A percentile compares a stretch with the other conserved stretches of the same genome.
Evolutionary conservation across 75 land plant genomes (phyloP).

Genomic region (Adiantum capillusveneris): DNA sequence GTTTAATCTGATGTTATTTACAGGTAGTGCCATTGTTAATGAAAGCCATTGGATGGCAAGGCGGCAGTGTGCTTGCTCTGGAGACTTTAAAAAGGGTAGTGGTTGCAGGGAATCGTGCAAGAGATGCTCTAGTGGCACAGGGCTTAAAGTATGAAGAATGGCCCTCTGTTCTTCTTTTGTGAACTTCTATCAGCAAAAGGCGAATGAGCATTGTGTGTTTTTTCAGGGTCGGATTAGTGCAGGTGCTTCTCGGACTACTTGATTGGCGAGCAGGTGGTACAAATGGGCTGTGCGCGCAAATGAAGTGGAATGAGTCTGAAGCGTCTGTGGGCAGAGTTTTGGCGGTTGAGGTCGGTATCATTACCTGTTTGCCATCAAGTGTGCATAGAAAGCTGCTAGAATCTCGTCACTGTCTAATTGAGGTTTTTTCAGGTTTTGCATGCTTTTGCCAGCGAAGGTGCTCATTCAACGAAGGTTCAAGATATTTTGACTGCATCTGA

Average conservation of each 20-base stretch:
- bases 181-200: too few species aligned
- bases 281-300: slow-evolving; percentile 82
- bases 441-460: slow-evolving; percentile 96
- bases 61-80: slow-evolving; percentile 94
- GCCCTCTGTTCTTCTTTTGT: too few species aligned
- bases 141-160: slow-evolving; percentile 74
- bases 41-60: slow-evolving; percentile 99
- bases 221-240: slow-evolving; percentile 85
- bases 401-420: too few species aligned
- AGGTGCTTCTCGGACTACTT: slow-evolving; percentile 92
- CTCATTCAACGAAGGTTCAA: slow-evolving; percentile 85
- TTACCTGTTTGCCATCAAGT: too few species aligned
- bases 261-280: slow-evolving; percentile 98
- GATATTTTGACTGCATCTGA: slow-evolving; percentile 71
- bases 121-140: slow-evolving; percentile 99
- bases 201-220: slow-evolving; percentile 4
- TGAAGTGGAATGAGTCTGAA: slow-evolving; percentile 99
- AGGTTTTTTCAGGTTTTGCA: slow-evolving; percentile 68
- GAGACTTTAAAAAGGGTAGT: slow-evolving; percentile 97
- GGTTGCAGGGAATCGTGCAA: slow-evolving; percentile 95
- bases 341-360: slow-evolving; percentile 88
- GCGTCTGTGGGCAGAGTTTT: slow-evolving; percentile 94
- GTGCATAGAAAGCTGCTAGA: too few species aligned
- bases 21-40: slow-evolving; percentile 97
- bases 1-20: background rate